Evolutionary conservation across 2,329 filamentous ascomycete genomes (phyloP).

Genomic region (Pseudocercospora macadamiae): DNA sequence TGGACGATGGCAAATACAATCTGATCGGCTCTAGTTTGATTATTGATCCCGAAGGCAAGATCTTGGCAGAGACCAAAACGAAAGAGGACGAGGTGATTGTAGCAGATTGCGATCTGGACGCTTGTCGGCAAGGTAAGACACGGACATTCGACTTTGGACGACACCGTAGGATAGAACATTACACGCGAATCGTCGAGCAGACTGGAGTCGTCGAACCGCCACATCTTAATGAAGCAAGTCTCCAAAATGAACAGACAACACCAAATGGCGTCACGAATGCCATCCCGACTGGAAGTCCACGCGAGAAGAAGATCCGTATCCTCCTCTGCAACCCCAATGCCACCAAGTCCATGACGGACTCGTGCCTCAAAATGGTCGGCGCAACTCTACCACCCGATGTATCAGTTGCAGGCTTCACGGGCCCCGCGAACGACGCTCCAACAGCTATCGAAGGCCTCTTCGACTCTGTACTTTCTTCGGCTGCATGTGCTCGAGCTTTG

Average conservation of each 20-base stretch:
- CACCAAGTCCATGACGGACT: conserved; percentile 51
- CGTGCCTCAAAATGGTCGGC: conserved; percentile 49
- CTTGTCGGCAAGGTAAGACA: conserved; percentile 49
- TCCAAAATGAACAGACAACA: not conserved
- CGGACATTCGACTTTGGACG: conserved; percentile 49
- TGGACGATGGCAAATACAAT: conserved; percentile 52
- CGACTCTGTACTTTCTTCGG: conserved; percentile 55
- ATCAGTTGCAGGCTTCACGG: conserved; percentile 55
- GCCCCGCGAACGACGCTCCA: conserved; percentile 50
- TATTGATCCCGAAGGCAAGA: conserved; percentile 50
- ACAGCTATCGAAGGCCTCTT: conserved; percentile 56
- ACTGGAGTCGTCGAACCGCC: conserved; percentile 42
- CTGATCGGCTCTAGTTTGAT: conserved; percentile 54
- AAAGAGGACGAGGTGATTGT: conserved; percentile 54
- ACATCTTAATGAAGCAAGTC: conserved; percentile 9
- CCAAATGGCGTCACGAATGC: not conserved
- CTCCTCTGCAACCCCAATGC: conserved; percentile 55
- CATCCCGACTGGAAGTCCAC: not conserved
- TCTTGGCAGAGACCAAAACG: conserved; percentile 51
- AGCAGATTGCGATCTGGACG: conserved; percentile 52
- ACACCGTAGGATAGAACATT: conserved; percentile 48
- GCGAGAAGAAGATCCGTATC: conserved; percentile 40
- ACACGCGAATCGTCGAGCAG: conserved; percentile 30
- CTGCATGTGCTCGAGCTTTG: conserved; percentile 52
- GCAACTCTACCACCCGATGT: conserved; percentile 52